Conservation (phyloP, 257 asterid species). For the Cinchona pubescens region DNA sequence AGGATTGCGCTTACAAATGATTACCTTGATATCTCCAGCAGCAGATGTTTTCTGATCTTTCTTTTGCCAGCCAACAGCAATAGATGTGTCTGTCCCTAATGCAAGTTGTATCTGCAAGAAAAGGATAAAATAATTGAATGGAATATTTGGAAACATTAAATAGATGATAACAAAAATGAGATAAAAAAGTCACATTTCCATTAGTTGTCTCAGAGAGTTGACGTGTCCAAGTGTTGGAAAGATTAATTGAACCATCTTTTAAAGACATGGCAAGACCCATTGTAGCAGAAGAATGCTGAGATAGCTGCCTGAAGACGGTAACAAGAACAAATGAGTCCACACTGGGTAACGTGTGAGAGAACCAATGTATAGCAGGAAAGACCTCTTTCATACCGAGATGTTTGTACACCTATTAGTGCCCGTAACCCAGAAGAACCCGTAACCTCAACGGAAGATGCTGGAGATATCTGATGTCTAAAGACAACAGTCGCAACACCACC, state of each 20-base stretch:
- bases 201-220: constrained; percentile 69
- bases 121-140: not conserved
- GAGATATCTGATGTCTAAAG: constrained; percentile 73
- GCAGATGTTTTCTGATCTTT: constrained; percentile 74
- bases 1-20: constrained; percentile 7
- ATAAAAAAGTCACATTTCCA: constrained; percentile 60
- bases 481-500: constrained; percentile 77
- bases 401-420: constrained; percentile 72
- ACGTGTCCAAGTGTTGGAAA: constrained; percentile 87
- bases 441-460: constrained; percentile 65
- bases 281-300: constrained; percentile 74
- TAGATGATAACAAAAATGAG: not conserved
- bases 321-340: constrained; percentile 3
- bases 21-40: constrained; percentile 87
- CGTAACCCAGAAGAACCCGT: constrained; percentile 81
- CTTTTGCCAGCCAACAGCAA: constrained; percentile 89
- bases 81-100: constrained; percentile 79
- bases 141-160: not conserved
- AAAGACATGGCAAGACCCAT: constrained; percentile 79
- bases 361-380: constrained; percentile 8
- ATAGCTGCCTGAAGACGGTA: constrained; percentile 59
- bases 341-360: not conserved
- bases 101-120: constrained; percentile 69
- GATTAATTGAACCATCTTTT: constrained; percentile 86
- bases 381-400: constrained; percentile 61